Evolutionary conservation across 345 rosid species (phyloP).

Genomic region (Zanthoxylum bungeanum): DNA sequence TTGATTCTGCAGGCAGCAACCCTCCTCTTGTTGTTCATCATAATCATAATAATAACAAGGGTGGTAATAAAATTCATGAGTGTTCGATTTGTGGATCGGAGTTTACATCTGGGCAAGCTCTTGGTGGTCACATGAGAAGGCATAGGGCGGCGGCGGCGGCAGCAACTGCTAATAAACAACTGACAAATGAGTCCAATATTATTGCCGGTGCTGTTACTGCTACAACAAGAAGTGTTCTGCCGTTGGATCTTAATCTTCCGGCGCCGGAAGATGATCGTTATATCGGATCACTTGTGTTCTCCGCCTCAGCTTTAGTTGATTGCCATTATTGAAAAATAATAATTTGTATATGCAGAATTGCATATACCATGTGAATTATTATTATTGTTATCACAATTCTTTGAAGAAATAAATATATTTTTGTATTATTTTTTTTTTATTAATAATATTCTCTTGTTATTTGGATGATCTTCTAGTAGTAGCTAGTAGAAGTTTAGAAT

Average conservation of each 20-base stretch:
- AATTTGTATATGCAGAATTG: too few relatives aligned
- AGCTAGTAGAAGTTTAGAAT: slow-evolving; percentile 55
- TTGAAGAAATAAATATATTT: slow-evolving; percentile 19
- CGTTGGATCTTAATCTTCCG: slow-evolving; percentile 91
- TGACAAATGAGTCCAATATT: not conserved
- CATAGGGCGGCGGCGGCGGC: slow-evolving; percentile 71
- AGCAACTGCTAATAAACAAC: slow-evolving; percentile 3
- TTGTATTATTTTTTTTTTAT: slow-evolving; percentile 1
- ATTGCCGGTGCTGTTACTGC: slow-evolving; percentile 24
- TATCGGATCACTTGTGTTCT: slow-evolving; percentile 40
- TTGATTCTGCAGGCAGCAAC: too few relatives aligned
- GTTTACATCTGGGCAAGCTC: slow-evolving; percentile 91
- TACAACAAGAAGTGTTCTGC: slow-evolving; percentile 36
- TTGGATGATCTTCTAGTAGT: slow-evolving; percentile 39
- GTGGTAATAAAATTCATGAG: slow-evolving; percentile 66
- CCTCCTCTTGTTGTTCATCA: too few relatives aligned
- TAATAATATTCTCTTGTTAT: too few relatives aligned
- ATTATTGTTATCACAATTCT: slow-evolving; percentile 22
- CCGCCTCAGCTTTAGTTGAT: slow-evolving; percentile 79
- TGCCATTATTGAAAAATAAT: slow-evolving; percentile 64
- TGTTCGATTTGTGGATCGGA: slow-evolving; percentile 93
- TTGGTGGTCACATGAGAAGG: slow-evolving; percentile 99
- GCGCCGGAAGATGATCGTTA: slow-evolving; percentile 66
- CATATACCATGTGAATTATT: slow-evolving; percentile 43
- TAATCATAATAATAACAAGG: too few relatives aligned